These are phyloP conservation scores for Schizophyllum amplum DNA, from an alignment of 1,284 basidiomycete genomes.

Conservation along the genomic window DNA sequence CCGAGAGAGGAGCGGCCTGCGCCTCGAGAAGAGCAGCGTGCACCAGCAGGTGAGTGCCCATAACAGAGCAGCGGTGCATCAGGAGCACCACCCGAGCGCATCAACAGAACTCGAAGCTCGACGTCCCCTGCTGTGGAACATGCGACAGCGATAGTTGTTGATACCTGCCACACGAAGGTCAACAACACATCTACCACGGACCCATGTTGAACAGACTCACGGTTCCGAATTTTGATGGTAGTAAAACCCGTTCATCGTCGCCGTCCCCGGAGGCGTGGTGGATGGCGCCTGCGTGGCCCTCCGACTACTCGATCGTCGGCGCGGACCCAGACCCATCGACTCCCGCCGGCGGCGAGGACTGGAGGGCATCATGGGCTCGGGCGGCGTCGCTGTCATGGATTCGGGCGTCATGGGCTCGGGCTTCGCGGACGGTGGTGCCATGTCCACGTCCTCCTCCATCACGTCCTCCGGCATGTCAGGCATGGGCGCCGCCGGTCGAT, in stretches of 20 bases:
- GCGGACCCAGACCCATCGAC: constrained; percentile 27
- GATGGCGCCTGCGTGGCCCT: constrained; percentile 28
- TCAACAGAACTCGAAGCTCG: constrained; percentile 64
- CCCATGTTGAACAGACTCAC: constrained; percentile 36
- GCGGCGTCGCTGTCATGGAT: constrained; percentile 2
- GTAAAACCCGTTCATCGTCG: constrained; percentile 86
- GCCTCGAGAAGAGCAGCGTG: too few relatives aligned
- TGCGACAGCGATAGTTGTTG: constrained; percentile 58
- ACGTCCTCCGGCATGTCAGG: constrained; percentile 7
- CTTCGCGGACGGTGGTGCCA: background rate
- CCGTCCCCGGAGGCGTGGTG: constrained; percentile 35
- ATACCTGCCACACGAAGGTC: constrained; percentile 34
- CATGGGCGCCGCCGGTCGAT: constrained; percentile 21
- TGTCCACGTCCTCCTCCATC: constrained; percentile 12
- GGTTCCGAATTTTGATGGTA: constrained; percentile 89
- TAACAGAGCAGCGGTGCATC: background rate
- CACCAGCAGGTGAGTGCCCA: background rate
- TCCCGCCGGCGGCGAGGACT: constrained; percentile 29
- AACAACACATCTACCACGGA: constrained; percentile 9
- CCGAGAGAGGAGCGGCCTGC: background rate
- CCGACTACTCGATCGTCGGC: constrained; percentile 9
- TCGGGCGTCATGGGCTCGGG: background rate
- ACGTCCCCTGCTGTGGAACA: constrained; percentile 45
- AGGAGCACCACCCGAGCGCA: too few relatives aligned
- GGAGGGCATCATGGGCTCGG: constrained; percentile 15